Percentiles rank a stretch among this genome's conserved stretches.
phyloP scores from a whole-genome alignment of 257 asterid genomes.

The Solanum infundibuliforme region DNA sequence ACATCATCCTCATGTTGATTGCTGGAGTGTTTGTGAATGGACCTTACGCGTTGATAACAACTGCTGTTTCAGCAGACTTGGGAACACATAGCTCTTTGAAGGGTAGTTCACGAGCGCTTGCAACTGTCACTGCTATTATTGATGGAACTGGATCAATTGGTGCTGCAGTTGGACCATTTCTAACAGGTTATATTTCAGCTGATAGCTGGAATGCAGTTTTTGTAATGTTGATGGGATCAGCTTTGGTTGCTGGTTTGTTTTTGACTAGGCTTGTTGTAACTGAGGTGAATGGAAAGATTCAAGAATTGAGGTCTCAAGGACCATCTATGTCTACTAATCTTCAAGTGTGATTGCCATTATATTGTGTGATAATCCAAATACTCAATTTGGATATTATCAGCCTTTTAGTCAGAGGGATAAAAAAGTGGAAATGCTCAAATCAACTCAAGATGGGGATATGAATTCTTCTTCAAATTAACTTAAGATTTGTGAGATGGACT shows the following conservation, averaged over 20 bases:
- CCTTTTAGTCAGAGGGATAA: neutral
- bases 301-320: slow-evolving; percentile 22
- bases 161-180: slow-evolving; percentile 87
- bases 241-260: slow-evolving; percentile 70
- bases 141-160: slow-evolving; percentile 98
- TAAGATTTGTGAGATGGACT: neutral
- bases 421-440: neutral
- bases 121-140: slow-evolving; percentile 90
- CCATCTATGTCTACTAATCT: slow-evolving; percentile 2
- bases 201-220: slow-evolving; percentile 85
- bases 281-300: slow-evolving; percentile 69
- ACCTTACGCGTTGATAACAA: slow-evolving; percentile 91
- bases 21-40: slow-evolving; percentile 88
- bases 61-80: slow-evolving; percentile 91
- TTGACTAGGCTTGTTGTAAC: slow-evolving; percentile 73
- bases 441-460: neutral
- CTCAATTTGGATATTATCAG: neutral
- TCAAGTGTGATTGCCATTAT: slow-evolving; percentile 33
- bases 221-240: slow-evolving; percentile 86
- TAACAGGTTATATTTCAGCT: slow-evolving; percentile 83
- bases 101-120: slow-evolving; percentile 76
- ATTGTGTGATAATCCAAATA: neutral
- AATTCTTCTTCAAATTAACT: neutral
- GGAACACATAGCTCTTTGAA: slow-evolving; percentile 85
- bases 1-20: slow-evolving; percentile 61